These are phyloP conservation scores for Fusarium lateritium DNA, from an alignment of 2,329 filamentous ascomycete species.

Conservation along the genomic window DNA sequence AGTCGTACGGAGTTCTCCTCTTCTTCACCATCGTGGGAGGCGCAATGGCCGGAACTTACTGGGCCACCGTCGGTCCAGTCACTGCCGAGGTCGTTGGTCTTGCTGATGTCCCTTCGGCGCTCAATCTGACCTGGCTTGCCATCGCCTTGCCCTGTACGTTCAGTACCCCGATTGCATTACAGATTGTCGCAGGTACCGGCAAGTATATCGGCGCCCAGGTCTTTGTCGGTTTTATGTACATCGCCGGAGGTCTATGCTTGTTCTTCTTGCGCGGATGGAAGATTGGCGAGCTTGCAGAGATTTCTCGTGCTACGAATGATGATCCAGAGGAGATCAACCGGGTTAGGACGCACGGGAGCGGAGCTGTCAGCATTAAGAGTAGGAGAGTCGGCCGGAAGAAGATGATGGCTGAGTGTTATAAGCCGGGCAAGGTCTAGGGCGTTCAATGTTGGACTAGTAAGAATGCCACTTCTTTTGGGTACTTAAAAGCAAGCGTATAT, in stretches of 20 bases:
- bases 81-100: constrained; percentile 82
- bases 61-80: constrained; percentile 78
- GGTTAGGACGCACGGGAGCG: constrained; percentile 51
- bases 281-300: constrained; percentile 54
- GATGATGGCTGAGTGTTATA: constrained; percentile 54
- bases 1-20: constrained; percentile 74
- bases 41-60: constrained; percentile 78
- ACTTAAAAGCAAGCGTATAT: background rate
- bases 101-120: constrained; percentile 73
- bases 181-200: constrained; percentile 61
- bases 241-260: constrained; percentile 60
- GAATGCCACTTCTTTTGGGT: background rate
- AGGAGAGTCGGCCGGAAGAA: constrained; percentile 51
- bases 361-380: constrained; percentile 50
- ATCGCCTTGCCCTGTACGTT: constrained; percentile 80
- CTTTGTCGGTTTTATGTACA: constrained; percentile 73
- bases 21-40: constrained; percentile 82
- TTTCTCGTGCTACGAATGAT: constrained; percentile 52
- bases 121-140: constrained; percentile 80
- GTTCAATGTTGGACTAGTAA: background rate
- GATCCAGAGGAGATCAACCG: constrained; percentile 50
- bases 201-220: constrained; percentile 69
- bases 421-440: constrained; percentile 47
- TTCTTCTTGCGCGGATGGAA: constrained; percentile 57
- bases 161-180: constrained; percentile 74